Evolutionary conservation across 2,329 filamentous ascomycete genomes (phyloP), one percentile per base, ranked within the genome.

Genomic region (Emericellopsis cladophorae): DNA sequence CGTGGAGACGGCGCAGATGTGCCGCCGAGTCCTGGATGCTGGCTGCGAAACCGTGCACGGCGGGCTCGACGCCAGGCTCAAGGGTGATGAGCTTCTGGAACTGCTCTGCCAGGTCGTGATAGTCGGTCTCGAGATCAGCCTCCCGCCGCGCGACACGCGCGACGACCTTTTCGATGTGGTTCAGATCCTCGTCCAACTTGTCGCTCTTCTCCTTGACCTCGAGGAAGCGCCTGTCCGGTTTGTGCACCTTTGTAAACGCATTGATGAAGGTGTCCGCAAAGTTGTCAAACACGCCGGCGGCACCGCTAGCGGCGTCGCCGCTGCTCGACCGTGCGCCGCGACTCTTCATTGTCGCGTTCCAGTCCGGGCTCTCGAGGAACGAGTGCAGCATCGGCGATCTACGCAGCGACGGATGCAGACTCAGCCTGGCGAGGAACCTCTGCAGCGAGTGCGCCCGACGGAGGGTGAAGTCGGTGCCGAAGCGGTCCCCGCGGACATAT

Each of bases 201-300:
- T 93, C 84, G 31, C 86, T 85, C 58, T 86, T 85, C 54, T 96
- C 92, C 52, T 81, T 81, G 45, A 96, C 89, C 57, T 96, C 90
- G 48, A 93, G 81, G 60, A 98, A 98, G 26, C 92, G 83, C 51
- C 85, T 83, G 61, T 98, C 92, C 7, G 89, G 84, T 60, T 93
- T 94, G 67, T 96, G 85, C 2, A 95, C 82, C 61, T 96, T 98
- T 37, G 84, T 89, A 55, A 98, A 98, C 32, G 88, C 90, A 57
- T 96, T 96, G 60, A 98, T 84, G 56, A 96, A 93, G 31, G 84
- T 93, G 59, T 98, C 92, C 33, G 92, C 87, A 56, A 96, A 87
- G 52, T 85, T 89, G 57, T 98, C 92, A 51, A 98, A 92, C 35
- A 96, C 86, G 32, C 88, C 81, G 56, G 48, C 72, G 22, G 70